Percentiles rank a stretch among this genome's conserved stretches.
These are phyloP conservation scores for Euphorbia lathyris DNA, from an alignment of 345 rosid species.

Conservation along the genomic window DNA sequence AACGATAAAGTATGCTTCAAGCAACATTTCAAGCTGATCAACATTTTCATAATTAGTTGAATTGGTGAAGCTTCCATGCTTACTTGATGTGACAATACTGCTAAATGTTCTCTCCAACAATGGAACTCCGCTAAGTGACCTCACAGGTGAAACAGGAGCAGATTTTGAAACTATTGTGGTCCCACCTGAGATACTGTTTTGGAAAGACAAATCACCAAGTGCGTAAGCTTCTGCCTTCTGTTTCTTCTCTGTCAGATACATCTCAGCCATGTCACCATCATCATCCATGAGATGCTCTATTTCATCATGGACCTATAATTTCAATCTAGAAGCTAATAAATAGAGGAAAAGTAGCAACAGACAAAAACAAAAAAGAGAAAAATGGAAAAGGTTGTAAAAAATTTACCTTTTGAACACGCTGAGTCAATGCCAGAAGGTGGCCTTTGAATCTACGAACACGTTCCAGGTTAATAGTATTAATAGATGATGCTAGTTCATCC, in stretches of 20 bases:
- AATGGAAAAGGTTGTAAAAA: neutral
- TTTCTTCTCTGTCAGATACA: slow-evolving; percentile 94
- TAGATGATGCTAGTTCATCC: slow-evolving; percentile 82
- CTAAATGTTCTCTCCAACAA: slow-evolving; percentile 88
- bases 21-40: slow-evolving; percentile 92
- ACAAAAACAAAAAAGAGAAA: slow-evolving; percentile 4
- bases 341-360: slow-evolving; percentile 16
- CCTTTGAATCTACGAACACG: slow-evolving; percentile 88
- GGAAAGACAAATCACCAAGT: slow-evolving; percentile 38
- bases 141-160: slow-evolving; percentile 84
- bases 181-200: slow-evolving; percentile 32
- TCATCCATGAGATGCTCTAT: slow-evolving; percentile 97
- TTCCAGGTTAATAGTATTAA: slow-evolving; percentile 84
- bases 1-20: slow-evolving; percentile 82
- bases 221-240: slow-evolving; percentile 63
- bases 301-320: slow-evolving; percentile 80
- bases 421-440: slow-evolving; percentile 81
- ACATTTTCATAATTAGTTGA: slow-evolving; percentile 59
- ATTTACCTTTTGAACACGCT: slow-evolving; percentile 90
- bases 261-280: slow-evolving; percentile 98
- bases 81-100: slow-evolving; percentile 54
- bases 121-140: slow-evolving; percentile 43
- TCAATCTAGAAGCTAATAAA: slow-evolving; percentile 21
- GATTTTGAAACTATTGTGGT: slow-evolving; percentile 53
- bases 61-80: slow-evolving; percentile 65